phyloP scores from a whole-genome alignment of 148 eudicot species.

The Nyssa sinensis region DNA sequence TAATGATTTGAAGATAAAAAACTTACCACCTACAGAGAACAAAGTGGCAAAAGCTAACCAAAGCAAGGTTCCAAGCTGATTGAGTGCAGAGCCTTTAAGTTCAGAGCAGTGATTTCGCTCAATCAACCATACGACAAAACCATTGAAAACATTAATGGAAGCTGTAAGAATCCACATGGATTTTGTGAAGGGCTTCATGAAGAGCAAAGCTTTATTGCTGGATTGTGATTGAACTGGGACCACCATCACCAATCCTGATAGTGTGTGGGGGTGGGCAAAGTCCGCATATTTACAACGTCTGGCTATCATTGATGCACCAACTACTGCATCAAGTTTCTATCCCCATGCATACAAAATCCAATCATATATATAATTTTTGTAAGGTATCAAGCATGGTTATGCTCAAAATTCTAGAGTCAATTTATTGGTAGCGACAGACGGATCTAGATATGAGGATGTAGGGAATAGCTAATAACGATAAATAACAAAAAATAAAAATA shows the following conservation, averaged over 20 bases:
- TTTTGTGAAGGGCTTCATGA: too few relatives aligned
- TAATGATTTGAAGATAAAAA: background rate
- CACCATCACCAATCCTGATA: constrained; percentile 20
- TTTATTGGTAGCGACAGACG: too few relatives aligned
- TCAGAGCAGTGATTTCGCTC: constrained; percentile 19
- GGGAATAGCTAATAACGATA: too few relatives aligned
- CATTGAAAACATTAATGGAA: constrained; percentile 21
- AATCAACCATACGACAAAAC: constrained; percentile 28
- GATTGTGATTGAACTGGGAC: constrained; percentile 22
- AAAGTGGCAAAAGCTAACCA: constrained; percentile 21
- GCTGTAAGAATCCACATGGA: constrained; percentile 22
- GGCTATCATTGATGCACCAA: constrained; percentile 21
- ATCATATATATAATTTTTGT: too few relatives aligned
- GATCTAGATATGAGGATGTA: too few relatives aligned
- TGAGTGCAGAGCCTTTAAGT: constrained; percentile 19
- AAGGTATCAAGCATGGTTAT: too few relatives aligned
- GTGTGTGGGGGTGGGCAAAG: constrained; percentile 25
- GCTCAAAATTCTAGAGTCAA: too few relatives aligned
- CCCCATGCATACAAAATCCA: background rate
- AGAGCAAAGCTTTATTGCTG: too few relatives aligned
- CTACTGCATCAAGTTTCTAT: constrained; percentile 21
- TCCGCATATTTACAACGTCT: too few relatives aligned
- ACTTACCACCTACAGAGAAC: constrained; percentile 22
- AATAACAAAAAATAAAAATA: too few relatives aligned
- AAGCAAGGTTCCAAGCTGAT: constrained; percentile 23